These are phyloP conservation scores for Solanum ossicruentum DNA, from an alignment of 257 asterid genomes.

Conservation along the genomic window DNA sequence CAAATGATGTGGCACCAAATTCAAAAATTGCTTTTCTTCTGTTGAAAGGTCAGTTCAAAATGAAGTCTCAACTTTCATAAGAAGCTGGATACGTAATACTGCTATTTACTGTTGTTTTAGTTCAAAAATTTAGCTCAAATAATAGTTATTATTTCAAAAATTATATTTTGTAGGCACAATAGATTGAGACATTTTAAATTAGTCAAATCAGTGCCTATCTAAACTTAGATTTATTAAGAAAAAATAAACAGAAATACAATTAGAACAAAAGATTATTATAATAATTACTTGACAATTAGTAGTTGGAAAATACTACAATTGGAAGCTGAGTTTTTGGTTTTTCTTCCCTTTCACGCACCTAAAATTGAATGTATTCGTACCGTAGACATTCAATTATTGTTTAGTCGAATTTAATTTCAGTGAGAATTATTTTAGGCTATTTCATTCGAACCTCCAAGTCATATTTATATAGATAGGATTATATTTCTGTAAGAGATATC, in stretches of 20 bases:
- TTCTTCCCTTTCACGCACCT: background rate
- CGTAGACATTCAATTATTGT: background rate
- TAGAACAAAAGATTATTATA: no score
- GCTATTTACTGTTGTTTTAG: background rate
- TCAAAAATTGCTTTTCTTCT: slow-evolving; percentile 1
- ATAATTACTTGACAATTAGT: background rate
- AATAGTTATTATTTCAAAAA: background rate
- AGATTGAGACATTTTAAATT: no score
- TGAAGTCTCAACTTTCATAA: slow-evolving; percentile 11
- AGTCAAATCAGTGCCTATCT: no score
- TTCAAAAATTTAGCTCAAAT: background rate
- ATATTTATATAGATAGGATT: no score
- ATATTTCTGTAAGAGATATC: no score
- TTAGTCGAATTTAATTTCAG: no score
- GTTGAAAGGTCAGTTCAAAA: slow-evolving; percentile 27
- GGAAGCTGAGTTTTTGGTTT: background rate
- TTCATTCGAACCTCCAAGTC: no score
- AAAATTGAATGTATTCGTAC: background rate
- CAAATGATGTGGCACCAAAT: slow-evolving; percentile 14
- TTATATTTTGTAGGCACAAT: background rate
- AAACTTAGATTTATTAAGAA: no score
- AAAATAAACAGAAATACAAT: no score
- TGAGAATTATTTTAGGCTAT: no score
- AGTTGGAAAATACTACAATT: background rate
- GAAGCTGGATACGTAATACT: background rate